These are phyloP conservation scores for Aspergillus mulundensis DNA, from an alignment of 495 filamentous ascomycete species.

Conservation along the genomic window DNA sequence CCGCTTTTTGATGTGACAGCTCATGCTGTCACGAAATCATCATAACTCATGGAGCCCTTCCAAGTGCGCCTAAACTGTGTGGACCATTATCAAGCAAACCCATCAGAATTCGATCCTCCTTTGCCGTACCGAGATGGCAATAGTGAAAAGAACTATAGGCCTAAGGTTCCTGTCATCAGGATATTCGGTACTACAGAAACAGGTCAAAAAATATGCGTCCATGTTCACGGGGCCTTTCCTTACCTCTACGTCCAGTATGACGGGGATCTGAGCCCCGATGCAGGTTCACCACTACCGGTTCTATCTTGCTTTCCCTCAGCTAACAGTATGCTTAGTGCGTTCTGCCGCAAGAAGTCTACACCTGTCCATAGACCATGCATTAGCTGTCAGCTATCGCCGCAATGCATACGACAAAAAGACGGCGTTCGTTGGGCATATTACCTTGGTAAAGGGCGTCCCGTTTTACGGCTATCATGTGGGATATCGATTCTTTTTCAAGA, in stretches of 20 bases:
- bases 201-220: constrained; percentile 93
- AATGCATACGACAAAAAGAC: constrained; percentile 63
- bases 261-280: constrained; percentile 59
- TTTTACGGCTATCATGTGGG: constrained; percentile 96
- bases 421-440: constrained; percentile 82
- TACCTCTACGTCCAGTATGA: constrained; percentile 90
- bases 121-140: constrained; percentile 55
- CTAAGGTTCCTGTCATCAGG: constrained; percentile 80
- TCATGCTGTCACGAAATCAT: constrained; percentile 17
- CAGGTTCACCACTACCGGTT: constrained; percentile 47
- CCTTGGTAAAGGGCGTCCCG: constrained; percentile 85
- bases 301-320: not conserved
- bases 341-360: constrained; percentile 69
- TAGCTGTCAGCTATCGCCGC: constrained; percentile 76
- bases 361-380: constrained; percentile 76
- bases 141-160: constrained; percentile 50
- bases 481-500: constrained; percentile 86
- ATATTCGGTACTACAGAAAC: constrained; percentile 93
- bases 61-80: constrained; percentile 90
- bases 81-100: constrained; percentile 80
- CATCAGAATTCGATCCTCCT: constrained; percentile 76
- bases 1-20: constrained; percentile 32
- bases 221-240: constrained; percentile 93
- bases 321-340: constrained; percentile 48
- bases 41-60: constrained; percentile 59